A percentile compares a stretch with the other conserved stretches of the same genome.
Conservation (phyloP, 2,329 filamentous ascomycete species). For the Penicillium decumbens region DNA sequence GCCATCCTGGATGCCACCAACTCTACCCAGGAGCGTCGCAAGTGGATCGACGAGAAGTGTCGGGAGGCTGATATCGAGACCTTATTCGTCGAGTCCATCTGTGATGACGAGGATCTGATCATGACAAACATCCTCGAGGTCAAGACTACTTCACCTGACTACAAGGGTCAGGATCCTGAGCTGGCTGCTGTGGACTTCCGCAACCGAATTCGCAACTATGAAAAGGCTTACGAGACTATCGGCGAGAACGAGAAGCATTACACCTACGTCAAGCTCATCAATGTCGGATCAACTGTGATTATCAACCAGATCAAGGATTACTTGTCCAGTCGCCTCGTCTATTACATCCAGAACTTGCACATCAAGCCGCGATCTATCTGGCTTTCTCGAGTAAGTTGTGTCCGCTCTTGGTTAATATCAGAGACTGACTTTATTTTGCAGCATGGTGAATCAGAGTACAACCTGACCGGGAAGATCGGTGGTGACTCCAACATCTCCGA, state of each 20-base stretch:
- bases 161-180: constrained; percentile 89
- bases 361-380: constrained; percentile 95
- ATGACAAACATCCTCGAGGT: constrained; percentile 98
- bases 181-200: constrained; percentile 85
- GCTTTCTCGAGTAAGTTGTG: constrained; percentile 72
- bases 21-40: constrained; percentile 80
- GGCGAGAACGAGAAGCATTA: constrained; percentile 81
- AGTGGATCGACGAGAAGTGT: constrained; percentile 85
- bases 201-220: constrained; percentile 92
- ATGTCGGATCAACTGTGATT: constrained; percentile 91
- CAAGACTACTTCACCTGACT: constrained; percentile 94
- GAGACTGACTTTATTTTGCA: constrained; percentile 32
- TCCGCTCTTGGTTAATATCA: neutral
- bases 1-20: constrained; percentile 96
- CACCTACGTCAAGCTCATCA: constrained; percentile 96
- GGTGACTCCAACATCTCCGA: constrained; percentile 83
- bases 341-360: constrained; percentile 97
- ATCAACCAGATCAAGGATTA: constrained; percentile 98
- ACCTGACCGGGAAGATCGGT: constrained; percentile 84
- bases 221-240: constrained; percentile 92
- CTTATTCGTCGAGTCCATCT: constrained; percentile 94
- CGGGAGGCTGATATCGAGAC: constrained; percentile 75
- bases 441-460: constrained; percentile 94
- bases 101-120: constrained; percentile 90
- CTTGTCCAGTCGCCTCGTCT: constrained; percentile 90